Evolutionary conservation across 306 rosid species (phyloP), one percentile per base, ranked within the genome.

Genomic region (Benincasa hispida): DNA sequence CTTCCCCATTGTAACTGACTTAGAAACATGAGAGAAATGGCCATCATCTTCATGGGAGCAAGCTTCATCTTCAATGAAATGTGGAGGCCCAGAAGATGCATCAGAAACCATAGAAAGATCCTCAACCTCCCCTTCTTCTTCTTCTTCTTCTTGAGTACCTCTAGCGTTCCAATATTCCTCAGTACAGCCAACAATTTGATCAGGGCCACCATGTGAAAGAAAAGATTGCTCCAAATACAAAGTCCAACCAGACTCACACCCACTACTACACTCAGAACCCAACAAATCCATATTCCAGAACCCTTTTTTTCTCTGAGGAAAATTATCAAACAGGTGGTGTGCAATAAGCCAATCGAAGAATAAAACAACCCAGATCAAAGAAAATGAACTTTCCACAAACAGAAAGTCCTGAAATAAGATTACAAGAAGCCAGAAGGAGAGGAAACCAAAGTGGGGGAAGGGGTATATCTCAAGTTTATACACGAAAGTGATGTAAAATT

Each of bases 31-130:
- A 78, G 28, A 83, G 53, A 79, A 87, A 79, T 79, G 73, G 10
- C 62, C 89, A 80, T 78, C 81, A 13, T 78, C 74, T 42, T 82
- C 80, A 74, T 89, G 86, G 72, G 79, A 80, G 83, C 70, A 81
- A 79, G 74, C 72, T 41, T 84, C 84, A 11, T 93, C 78, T 17
- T 88, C 83, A 24, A 84, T 79, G 78, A 87, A 80, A 88, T 91
- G 89, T n/a, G 99, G 98, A 89, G 99, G 99, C 61, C 98, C 96
- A 85, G 99, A 95, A 83, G 99, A 95, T 58, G 99, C 99, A 88
- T 95, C 99, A 81, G 99, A 95, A 74, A 95, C 85, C 98, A 95
- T 95, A 9, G 99, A 95, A 75, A 90, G 91, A 69, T 92, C 97
- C 82, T 91, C 97, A 39, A 83, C 98, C 21, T 35, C 73, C 41